These are phyloP conservation scores for Besnoitia besnoiti DNA, from an alignment of 169 alveolate species.

Conservation along the genomic window DNA sequence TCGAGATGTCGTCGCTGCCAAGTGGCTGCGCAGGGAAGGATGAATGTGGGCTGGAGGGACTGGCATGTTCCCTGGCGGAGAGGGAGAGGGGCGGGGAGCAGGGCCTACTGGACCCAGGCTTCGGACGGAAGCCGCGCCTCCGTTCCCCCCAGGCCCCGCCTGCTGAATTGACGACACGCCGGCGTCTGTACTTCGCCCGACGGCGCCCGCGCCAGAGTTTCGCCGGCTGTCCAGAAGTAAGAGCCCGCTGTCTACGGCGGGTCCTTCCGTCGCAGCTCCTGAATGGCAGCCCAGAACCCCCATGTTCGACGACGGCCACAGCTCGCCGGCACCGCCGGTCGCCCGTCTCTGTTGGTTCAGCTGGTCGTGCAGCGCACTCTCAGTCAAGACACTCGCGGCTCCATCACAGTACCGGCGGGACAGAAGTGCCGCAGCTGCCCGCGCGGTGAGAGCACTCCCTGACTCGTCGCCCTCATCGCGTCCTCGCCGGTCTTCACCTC, in stretches of 20 bases:
- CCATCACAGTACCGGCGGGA: constrained; percentile 21
- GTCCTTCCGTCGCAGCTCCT: neutral
- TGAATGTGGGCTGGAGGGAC: constrained; percentile 16
- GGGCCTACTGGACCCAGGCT: no score
- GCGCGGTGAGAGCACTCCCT: neutral
- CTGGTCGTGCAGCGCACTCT: neutral
- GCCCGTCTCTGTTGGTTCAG: neutral
- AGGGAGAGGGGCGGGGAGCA: constrained; percentile 4
- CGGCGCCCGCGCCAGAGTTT: no score
- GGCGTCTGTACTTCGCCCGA: no score
- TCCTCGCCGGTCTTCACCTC: neutral
- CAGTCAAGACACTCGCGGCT: neutral
- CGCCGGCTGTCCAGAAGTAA: no score
- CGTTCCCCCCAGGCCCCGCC: neutral
- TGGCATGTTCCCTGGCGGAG: constrained; percentile 33
- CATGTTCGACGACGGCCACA: neutral
- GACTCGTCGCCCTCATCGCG: neutral
- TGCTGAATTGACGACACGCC: no score
- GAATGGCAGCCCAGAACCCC: neutral
- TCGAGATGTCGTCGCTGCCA: neutral
- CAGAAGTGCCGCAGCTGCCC: constrained; percentile 6
- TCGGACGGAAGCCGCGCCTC: neutral
- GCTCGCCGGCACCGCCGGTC: no score
- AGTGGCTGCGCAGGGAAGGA: constrained; percentile 24
- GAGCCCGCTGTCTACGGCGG: neutral